Percentiles rank a stretch among this genome's conserved stretches.
Evolutionary conservation across 2,329 filamentous ascomycete species (phyloP).

Genomic region (Furcasterigmium furcatum): DNA sequence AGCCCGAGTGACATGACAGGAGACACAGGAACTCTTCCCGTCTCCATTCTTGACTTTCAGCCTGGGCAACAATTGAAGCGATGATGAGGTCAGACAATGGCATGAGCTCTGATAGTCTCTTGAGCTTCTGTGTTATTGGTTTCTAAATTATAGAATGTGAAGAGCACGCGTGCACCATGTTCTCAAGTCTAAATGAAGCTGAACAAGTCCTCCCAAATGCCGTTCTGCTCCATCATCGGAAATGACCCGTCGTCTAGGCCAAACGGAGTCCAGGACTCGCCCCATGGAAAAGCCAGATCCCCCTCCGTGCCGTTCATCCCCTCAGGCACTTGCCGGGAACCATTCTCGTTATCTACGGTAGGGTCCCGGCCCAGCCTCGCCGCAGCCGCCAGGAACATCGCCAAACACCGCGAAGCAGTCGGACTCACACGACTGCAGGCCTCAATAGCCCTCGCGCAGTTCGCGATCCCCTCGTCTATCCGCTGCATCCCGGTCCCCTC

Average conservation of each 20-base stretch:
- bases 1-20: too few species aligned
- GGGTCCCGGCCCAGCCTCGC: neutral
- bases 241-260: neutral
- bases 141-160: too few species aligned
- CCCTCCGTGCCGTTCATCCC: too few species aligned
- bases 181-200: neutral
- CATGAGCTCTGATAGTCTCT: too few species aligned
- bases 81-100: too few species aligned
- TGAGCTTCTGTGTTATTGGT: too few species aligned
- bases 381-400: neutral
- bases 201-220: neutral
- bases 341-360: too few species aligned
- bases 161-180: too few species aligned
- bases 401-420: neutral
- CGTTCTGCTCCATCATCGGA: neutral
- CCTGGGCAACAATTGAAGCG: too few species aligned
- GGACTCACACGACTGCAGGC: neutral
- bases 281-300: neutral
- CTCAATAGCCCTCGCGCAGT: neutral
- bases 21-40: too few species aligned
- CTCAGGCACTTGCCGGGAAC: too few species aligned
- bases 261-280: neutral
- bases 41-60: too few species aligned
- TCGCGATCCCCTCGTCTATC: neutral
- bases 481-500: neutral